A percentile compares a stretch with the other conserved stretches of the same genome.
Conservation (phyloP, 345 rosid genomes). For the Viola odorata region DNA sequence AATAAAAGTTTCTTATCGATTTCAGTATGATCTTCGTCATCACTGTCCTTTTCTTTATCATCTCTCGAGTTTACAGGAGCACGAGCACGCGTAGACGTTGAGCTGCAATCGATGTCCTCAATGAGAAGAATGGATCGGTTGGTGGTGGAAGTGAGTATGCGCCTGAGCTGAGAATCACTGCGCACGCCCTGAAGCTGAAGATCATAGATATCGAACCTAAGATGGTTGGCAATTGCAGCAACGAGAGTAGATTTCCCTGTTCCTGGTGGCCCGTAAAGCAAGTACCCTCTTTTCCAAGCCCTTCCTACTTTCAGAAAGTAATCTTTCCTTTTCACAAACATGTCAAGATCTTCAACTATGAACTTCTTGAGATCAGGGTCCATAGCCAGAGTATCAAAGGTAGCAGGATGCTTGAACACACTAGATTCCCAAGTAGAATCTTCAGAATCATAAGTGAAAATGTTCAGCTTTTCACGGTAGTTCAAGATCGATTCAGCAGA, state of each 20-base stretch:
- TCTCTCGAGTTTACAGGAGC: not conserved
- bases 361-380: conserved; percentile 1
- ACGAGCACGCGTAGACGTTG: no score
- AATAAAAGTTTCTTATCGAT: conserved; percentile 6
- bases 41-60: no score
- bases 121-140: not conserved
- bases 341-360: conserved; percentile 15
- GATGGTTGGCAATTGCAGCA: conserved; percentile 25
- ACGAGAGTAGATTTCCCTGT: conserved; percentile 22
- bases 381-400: conserved; percentile 9
- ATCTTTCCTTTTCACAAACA: conserved; percentile 16
- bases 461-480: conserved; percentile 20
- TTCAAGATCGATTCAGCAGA: conserved; percentile 18
- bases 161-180: conserved; percentile 18
- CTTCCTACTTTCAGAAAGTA: conserved; percentile 25
- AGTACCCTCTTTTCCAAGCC: conserved; percentile 27
- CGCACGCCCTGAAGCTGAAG: conserved; percentile 25
- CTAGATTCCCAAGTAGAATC: conserved; percentile 14
- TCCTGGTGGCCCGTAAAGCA: conserved; percentile 7
- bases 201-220: conserved; percentile 23
- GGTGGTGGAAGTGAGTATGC: conserved; percentile 3
- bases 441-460: conserved; percentile 26
- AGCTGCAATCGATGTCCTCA: not conserved
- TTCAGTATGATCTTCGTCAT: not conserved
- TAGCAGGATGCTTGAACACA: conserved; percentile 23